Evolutionary conservation across 2,329 filamentous ascomycete species (phyloP), one percentile per base, ranked within the genome.

Genomic region (Alternaria brassicae): DNA sequence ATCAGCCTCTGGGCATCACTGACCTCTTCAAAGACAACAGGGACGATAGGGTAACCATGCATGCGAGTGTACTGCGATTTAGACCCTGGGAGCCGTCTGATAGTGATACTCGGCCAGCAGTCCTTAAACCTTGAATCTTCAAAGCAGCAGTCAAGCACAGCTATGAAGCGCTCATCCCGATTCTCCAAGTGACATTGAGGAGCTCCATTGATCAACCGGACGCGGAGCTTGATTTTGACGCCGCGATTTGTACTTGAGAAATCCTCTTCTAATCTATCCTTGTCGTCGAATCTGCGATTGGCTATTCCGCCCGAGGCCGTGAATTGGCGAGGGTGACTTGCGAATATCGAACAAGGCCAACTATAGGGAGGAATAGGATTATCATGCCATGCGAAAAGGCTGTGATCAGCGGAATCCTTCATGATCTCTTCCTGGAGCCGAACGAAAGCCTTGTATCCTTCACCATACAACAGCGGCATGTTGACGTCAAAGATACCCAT

Each of bases 391-490:
- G 56, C 51, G 42, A 69, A 67, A 4, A 69, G 32, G 17, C 51
- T 60, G 17, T 66, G 54, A 10, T 69, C 66, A 2, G 58, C 57
- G 12, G 9, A 40, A 4, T 40, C 32, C 27, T 49, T 66, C 41
- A 68, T 48, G 12, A 73, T 70, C 23, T 66, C 62, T 44, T 68
- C 60, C 55, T 69, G 65, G 1, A 73, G 52, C 9, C 68, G 49
- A 4, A 28, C n/a, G 36, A 72, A 73, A 7, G 70, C 67, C 9
- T 65, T 65, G 1, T 67, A 13, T 1, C 72, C 70, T 57, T 74
- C 74, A 7, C 74, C 73, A 49, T 77, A 77, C 2, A 71, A 25
- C 10, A 69, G 55, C 6, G 67, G 56, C 65, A 77, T 73, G 34
- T 69, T 63, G 13, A 77, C 56, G 6, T 40, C 50, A 13, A 53